Evolutionary conservation across 495 filamentous ascomycete species (phyloP), one percentile per base, ranked within the genome.

Genomic region (Lepraria neglecta): DNA sequence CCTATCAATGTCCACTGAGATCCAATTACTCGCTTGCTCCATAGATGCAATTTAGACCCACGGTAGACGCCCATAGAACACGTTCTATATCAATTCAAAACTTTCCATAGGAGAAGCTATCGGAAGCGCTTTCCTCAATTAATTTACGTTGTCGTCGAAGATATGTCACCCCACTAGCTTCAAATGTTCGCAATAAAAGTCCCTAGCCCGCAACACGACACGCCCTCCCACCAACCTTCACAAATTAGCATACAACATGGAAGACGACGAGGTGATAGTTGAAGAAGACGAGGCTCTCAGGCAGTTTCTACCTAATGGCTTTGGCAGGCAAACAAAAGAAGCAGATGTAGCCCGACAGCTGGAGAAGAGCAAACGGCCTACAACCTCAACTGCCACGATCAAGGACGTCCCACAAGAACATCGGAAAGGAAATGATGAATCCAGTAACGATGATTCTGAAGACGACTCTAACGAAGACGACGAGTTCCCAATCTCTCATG

Each of bases 401-500:
- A 58, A 73, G 68, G 67, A 65, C 12, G 55, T 64, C 27, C 62
- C 48, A 15, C 68, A 76, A 27, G 56, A 71, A 15, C 65, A 75
- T 42, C 78, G 76, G 58, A 74, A 78, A 48, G 65, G 65, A 21
- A 72, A 71, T n/a, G 76, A 74, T 51, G 75, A 82, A n/a, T 77
- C 80, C 35, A 76, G 78, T 55, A 79, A 82, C 43, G 75, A 79
- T 14, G 82, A 85, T 12, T 74, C 78, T 59, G 80, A 81, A 24
- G 80, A 84, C 43, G 77, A 81, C 19, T 78, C 81, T 6, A 87
- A 91, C 21, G 89, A 92, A 15, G 87, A 90, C 47, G 92, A 96
- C 68, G 90, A 94, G 63, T 97, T 88, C 61, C 94, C 94, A 4
- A 85, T 95, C 19, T 95, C 94, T 9, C 94, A 98, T 67, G 92